Conservation (phyloP, 768 basidiomycete species). For the Plicaturopsis crispa region DNA sequence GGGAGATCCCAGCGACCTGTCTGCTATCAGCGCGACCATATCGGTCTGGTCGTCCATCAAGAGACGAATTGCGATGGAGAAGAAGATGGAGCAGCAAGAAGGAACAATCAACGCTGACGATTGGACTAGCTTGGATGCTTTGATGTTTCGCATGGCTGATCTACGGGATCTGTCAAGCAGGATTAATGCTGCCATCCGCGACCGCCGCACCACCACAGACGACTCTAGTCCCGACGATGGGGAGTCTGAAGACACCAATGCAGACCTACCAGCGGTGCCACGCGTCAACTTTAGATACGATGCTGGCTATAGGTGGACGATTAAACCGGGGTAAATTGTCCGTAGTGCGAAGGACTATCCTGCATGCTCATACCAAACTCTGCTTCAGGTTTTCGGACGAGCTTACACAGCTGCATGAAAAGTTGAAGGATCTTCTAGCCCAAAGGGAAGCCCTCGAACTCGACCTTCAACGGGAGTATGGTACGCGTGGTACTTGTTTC, state of each 20-base stretch:
- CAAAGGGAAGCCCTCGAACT: constrained; percentile 46
- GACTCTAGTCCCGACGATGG: constrained; percentile 9
- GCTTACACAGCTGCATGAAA: constrained; percentile 39
- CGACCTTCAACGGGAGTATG: constrained; percentile 42
- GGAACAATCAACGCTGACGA: constrained; percentile 21
- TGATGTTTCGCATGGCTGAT: constrained; percentile 45
- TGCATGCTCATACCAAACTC: constrained; percentile 1
- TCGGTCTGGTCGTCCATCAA: constrained; percentile 48
- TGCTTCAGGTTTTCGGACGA: constrained; percentile 54
- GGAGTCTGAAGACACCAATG: constrained; percentile 15
- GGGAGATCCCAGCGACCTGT: constrained; percentile 59
- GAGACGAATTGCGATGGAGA: constrained; percentile 48
- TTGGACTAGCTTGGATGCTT: constrained; percentile 49
- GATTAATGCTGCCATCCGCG: constrained; percentile 44
- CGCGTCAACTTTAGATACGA: too few species aligned
- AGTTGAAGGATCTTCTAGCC: constrained; percentile 34
- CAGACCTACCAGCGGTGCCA: too few species aligned
- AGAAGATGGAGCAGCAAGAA: constrained; percentile 35
- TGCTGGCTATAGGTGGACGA: constrained; percentile 53
- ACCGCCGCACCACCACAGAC: constrained; percentile 14
- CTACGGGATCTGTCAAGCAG: constrained; percentile 44
- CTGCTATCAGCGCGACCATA: constrained; percentile 57
- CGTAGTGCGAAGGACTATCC: background rate
- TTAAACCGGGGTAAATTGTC: constrained; percentile 55
- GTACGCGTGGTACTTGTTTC: constrained; percentile 26